These are phyloP conservation scores for Biscutella laevigata DNA, from an alignment of 441 rosid genomes.

Conservation along the genomic window DNA sequence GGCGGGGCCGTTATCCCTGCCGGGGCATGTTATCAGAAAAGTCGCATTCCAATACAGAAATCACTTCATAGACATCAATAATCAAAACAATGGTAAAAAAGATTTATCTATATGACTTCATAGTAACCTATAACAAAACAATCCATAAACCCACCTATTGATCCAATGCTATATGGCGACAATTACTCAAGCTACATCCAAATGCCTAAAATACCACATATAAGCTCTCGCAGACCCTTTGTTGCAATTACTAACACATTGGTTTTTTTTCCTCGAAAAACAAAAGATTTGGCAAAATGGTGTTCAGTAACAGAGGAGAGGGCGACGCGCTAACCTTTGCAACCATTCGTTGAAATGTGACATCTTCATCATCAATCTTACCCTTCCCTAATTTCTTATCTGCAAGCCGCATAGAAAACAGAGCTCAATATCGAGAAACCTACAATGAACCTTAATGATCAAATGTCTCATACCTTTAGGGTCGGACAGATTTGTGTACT, in stretches of 20 bases:
- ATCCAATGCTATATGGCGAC: background rate
- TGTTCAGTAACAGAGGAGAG: constrained; percentile 21
- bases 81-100: background rate
- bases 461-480: constrained; percentile 49
- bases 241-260: no score
- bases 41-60: constrained; percentile 1
- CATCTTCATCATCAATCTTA: constrained; percentile 84
- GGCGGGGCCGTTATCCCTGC: constrained; percentile 84
- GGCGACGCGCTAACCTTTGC: constrained; percentile 83
- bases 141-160: background rate
- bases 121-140: background rate
- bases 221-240: background rate
- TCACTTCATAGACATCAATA: constrained; percentile 1
- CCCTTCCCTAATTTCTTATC: constrained; percentile 88
- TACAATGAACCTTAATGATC: background rate
- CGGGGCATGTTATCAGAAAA: constrained; percentile 98
- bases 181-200: no score
- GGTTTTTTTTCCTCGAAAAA: no score
- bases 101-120: background rate
- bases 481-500: constrained; percentile 84
- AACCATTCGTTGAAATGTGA: constrained; percentile 97
- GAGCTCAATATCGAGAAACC: background rate
- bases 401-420: constrained; percentile 22
- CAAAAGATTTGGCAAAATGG: no score
- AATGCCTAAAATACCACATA: background rate